Evolutionary conservation across 495 filamentous ascomycete species (phyloP), one percentile per base, ranked within the genome.

Genomic region (Pseudoneurospora amorphoporcata): DNA sequence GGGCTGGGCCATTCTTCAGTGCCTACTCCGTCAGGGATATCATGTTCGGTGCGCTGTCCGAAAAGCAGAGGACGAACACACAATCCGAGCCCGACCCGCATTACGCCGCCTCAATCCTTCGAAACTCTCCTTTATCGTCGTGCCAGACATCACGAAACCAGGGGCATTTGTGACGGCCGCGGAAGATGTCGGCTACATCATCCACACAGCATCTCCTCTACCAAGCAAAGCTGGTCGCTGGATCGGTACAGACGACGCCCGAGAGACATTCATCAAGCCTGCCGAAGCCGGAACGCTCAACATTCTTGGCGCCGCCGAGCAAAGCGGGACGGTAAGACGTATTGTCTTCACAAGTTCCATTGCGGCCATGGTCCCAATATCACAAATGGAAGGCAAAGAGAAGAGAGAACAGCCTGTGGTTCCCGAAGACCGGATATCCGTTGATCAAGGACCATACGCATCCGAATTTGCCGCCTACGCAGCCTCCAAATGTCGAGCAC

Each of bases 211-310:
- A 1, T 86, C 85, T 47, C 86, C 87, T 1, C 68, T 83, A 78
- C 74, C 76, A 3, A 35, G 47, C 47, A 58, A 37, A 29, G 17
- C 53, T 1, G 53, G 14, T 37, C 29, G 29, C 14, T 35, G 29
- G 29, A 45, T 72, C 6, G 65, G 65, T 41, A 39, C 75, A 37
- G 75, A 94, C 75, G 84, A 89, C 61, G 81, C 88, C 73, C 88
- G 90, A 79, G 53, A 32, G 53, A 65, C 29, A 6, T 88, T 93
- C 75, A 78, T 95, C 45, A 89, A 92, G 69, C 90, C 91, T 2
- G 90, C 90, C 0, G 86, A 92, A 73, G 89, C 88, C 73, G 92
- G 92, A 43, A 96, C 93, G 8, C 88, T 89, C 5, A 89, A 89
- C 47, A 87, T 95, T 42, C 80, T 96, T 58, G 88, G 90, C 70